Evolutionary conservation across 345 rosid species (phyloP), one percentile per base, ranked within the genome.

Genomic region (Moringa oleifera): DNA sequence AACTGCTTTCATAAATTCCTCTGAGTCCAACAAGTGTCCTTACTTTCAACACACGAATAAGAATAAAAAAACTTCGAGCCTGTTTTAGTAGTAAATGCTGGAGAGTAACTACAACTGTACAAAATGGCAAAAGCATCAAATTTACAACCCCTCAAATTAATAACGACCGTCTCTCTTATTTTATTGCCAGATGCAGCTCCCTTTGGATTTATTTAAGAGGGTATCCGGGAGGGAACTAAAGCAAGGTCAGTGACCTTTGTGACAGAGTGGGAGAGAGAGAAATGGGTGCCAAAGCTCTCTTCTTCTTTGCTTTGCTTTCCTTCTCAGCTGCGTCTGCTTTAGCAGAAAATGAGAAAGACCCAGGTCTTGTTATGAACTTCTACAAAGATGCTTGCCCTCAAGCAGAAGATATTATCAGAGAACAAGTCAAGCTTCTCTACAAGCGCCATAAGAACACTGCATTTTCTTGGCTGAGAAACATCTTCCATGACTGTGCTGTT

Each of bases 401-500:
- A 60, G 98, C 98, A 2, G 98, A 90, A 75, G 97, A 93, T 51
- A 85, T 88, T 61, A 80, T 93, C 77, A 86, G 50, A 68, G 97
- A 88, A 69, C 96, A 93, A 74, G 98, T 90, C 25, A 88, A 67
- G 71, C 91, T 93, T 37, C 96, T 93, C 16, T 93, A 93, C 88
- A 90, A 93, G 75, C 88, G 97, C 79, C 97, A 93, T 90, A 93
- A 93, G 85, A 93, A 93, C 90, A 93, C 98, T 13, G 98, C 98
- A n/a, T 93, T 93, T 74, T 93, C 98, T 53, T 93, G 98, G 98
- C 86, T 93, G 12, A 82, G 98, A 74, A 93, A 86, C 89, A 88
- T 93, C 81, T 93, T 93, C 92, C 97, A 93, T 72, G 98, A 93
- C 85, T 93, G 98, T 66, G 94, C 84, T 73, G 97, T 93, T 57